A percentile compares a stretch with the other conserved stretches of the same genome.
phyloP scores from a whole-genome alignment of 441 rosid genomes.

The Dalechampia spathulata region DNA sequence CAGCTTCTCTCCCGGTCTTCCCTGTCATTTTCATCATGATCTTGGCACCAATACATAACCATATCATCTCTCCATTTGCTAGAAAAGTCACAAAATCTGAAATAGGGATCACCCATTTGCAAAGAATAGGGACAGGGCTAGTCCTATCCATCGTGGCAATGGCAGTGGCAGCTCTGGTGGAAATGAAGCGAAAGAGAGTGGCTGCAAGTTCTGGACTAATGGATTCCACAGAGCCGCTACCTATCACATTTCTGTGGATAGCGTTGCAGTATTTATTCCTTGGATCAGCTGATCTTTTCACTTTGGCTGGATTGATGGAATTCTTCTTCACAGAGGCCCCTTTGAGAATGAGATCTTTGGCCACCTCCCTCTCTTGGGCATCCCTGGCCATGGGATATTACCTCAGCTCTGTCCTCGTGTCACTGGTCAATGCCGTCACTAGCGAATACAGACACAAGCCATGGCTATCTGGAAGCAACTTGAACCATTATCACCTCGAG shows the following conservation, averaged over 20 bases:
- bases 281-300: constrained; percentile 87
- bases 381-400: constrained; percentile 89
- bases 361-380: constrained; percentile 82
- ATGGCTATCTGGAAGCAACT: constrained; percentile 70
- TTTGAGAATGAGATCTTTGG: constrained; percentile 69
- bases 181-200: constrained; percentile 53
- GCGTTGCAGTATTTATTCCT: constrained; percentile 76
- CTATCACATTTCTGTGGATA: constrained; percentile 77
- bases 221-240: constrained; percentile 44
- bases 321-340: constrained; percentile 86
- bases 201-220: constrained; percentile 28
- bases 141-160: constrained; percentile 58
- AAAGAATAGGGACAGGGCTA: constrained; percentile 72
- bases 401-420: constrained; percentile 65
- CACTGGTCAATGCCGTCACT: constrained; percentile 44
- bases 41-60: constrained; percentile 69
- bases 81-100: constrained; percentile 52
- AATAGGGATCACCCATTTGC: constrained; percentile 64
- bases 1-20: constrained; percentile 79
- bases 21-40: constrained; percentile 73
- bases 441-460: constrained; percentile 30
- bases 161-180: constrained; percentile 73
- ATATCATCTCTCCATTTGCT: constrained; percentile 51
- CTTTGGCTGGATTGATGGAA: constrained; percentile 84
- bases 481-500: constrained; percentile 72